Conservation (phyloP, 164 flowering plant genomes). For the Piper longum region DNA sequence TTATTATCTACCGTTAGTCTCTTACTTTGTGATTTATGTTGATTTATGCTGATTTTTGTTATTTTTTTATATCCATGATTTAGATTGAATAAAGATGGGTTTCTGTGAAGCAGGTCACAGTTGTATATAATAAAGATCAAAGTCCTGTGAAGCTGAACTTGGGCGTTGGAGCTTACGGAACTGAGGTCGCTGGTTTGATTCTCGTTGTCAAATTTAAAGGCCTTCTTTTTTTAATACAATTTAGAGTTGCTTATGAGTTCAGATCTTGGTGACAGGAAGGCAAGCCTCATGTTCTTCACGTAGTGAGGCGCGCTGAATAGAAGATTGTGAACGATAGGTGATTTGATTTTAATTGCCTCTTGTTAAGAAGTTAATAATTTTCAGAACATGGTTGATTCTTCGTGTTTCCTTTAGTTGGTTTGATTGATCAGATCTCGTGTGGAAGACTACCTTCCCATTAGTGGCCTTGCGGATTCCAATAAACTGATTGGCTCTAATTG, state of each 20-base stretch:
- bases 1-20: too few species aligned
- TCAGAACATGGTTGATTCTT: neutral
- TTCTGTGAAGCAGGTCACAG: constrained; percentile 55
- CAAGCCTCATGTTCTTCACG: constrained; percentile 87
- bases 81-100: neutral
- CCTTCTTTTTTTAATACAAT: neutral
- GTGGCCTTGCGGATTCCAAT: constrained; percentile 58
- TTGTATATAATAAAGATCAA: constrained; percentile 89
- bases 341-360: constrained; percentile 54
- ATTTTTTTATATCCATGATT: neutral
- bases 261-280: constrained; percentile 51
- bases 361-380: constrained; percentile 13
- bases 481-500: too few species aligned
- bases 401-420: neutral
- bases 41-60: neutral
- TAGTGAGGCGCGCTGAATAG: constrained; percentile 61
- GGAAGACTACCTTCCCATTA: constrained; percentile 4
- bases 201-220: neutral
- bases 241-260: neutral
- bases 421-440: constrained; percentile 1
- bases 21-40: neutral
- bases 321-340: constrained; percentile 10
- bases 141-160: constrained; percentile 85
- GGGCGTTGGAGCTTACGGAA: constrained; percentile 98
- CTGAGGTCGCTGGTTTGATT: constrained; percentile 41